These are phyloP conservation scores for Pyrenula massariospora DNA, from an alignment of 495 filamentous ascomycete genomes.

Conservation along the genomic window DNA sequence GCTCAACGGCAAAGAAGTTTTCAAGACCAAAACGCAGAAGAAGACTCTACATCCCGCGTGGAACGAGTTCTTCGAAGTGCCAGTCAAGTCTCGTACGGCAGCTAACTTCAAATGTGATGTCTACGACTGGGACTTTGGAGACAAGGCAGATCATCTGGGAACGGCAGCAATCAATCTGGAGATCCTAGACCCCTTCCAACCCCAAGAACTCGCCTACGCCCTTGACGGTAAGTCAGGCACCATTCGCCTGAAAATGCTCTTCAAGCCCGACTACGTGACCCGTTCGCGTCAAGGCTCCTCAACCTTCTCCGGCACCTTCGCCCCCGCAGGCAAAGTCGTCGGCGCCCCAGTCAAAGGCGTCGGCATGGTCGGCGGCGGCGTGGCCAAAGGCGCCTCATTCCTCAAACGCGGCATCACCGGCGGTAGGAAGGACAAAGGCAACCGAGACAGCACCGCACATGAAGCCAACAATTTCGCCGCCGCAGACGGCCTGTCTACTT, in stretches of 20 bases:
- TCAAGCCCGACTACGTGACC: slow-evolving; percentile 86
- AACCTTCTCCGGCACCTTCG: slow-evolving; percentile 88
- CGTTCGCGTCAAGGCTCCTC: slow-evolving; percentile 81
- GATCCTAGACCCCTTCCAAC: slow-evolving; percentile 71
- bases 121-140: slow-evolving; percentile 92
- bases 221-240: slow-evolving; percentile 85
- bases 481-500: slow-evolving; percentile 8
- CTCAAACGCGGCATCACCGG: slow-evolving; percentile 66
- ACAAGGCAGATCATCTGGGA: slow-evolving; percentile 80
- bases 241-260: slow-evolving; percentile 75
- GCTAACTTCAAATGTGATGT: slow-evolving; percentile 77
- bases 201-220: slow-evolving; percentile 56
- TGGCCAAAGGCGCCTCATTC: slow-evolving; percentile 82
- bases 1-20: slow-evolving; percentile 72
- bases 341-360: slow-evolving; percentile 89
- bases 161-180: slow-evolving; percentile 66
- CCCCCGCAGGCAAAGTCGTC: slow-evolving; percentile 81
- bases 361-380: slow-evolving; percentile 64
- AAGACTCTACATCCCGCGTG: slow-evolving; percentile 90
- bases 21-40: slow-evolving; percentile 90
- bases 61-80: slow-evolving; percentile 89
- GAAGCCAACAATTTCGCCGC: slow-evolving; percentile 17
- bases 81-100: slow-evolving; percentile 69
- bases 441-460: slow-evolving; percentile 32
- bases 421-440: slow-evolving; percentile 47